Base-by-base conservation (phyloP, 306 rosid genomes). In the Alnus glutinosa region DNA sequence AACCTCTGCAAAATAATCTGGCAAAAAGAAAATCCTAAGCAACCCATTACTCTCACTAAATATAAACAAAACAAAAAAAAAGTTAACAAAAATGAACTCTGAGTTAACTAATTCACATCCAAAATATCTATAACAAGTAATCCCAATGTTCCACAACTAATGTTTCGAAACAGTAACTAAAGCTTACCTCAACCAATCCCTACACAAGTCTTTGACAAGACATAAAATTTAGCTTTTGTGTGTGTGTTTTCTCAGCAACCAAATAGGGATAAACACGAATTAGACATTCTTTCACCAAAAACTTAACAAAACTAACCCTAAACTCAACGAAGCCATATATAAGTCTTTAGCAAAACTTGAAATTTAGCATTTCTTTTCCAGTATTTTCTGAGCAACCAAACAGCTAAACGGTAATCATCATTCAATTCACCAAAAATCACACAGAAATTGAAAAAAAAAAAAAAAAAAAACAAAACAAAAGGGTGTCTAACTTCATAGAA, bases 1-100 rank as follows among this genome's bases (percentile, higher is more conserved):
- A 89, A 86, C 70, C 80, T 88, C 98, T 93, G 91, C 89, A 87
- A 83, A 42, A 73, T 57, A 59, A 71, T n/a, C 10, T 54, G 47
- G 1, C 77, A 64, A 75, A 46, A 67, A 37, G 48, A 51, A 70
- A 46, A 71, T 4, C 51, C 49, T 42, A 36, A 28, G 69, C 3
- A 62, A 62, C 9, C 18, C 42, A 61, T 3, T 2, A 32, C 7
- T 59, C 37, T 59, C 37, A 9, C 4, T 28, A 59, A 48, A 28
- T 10, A 28, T 4, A 59, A 59, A 23, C 66, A 49, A 34, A 1
- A 23, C 36, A 58, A 23, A 23, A 23, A 23, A 23, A 55, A 55
- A 55, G 1, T 1, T 16, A 55, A n/a, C 8, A 18, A 55, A 59
- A 10, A 59, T 62, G 42, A 30, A 13, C 69, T 5, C 69, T 10